phyloP scores from a whole-genome alignment of 345 rosid species.

The Eucalyptus guilfoylei region DNA sequence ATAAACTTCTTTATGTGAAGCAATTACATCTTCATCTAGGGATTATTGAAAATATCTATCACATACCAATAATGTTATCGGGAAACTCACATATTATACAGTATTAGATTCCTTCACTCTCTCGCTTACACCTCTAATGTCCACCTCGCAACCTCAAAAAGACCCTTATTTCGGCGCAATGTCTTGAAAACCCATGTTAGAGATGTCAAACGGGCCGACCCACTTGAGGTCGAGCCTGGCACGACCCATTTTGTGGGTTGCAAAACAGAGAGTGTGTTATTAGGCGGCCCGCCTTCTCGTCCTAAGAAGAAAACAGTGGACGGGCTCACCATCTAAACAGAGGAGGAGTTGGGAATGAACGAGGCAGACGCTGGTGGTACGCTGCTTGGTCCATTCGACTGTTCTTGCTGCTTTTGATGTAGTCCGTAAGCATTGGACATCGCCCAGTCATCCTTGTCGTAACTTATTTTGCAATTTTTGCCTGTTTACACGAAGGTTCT shows the following conservation, averaged over 20 bases:
- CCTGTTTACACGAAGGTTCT: not conserved
- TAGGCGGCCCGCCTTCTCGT: not conserved
- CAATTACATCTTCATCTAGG: not conserved
- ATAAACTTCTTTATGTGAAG: too few species aligned
- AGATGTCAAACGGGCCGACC: not conserved
- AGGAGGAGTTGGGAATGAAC: conserved; percentile 58
- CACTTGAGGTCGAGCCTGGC: not conserved
- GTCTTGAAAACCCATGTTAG: not conserved
- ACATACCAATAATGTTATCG: not conserved
- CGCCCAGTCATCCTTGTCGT: not conserved
- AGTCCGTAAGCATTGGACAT: not conserved
- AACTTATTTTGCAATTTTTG: not conserved
- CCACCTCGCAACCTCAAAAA: too few species aligned
- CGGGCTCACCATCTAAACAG: conserved; percentile 39
- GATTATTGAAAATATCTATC: not conserved
- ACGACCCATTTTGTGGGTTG: not conserved
- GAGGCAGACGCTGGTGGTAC: conserved; percentile 45
- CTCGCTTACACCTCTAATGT: too few species aligned
- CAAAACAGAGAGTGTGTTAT: not conserved
- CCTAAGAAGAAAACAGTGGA: conserved; percentile 38
- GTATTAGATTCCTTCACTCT: too few species aligned
- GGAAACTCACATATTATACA: not conserved
- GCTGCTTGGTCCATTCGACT: conserved; percentile 72
- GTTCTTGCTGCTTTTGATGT: conserved; percentile 63
- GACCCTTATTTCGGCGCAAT: not conserved